Evolutionary conservation across 352 stramenopile species (phyloP).

Genomic region (Phytophthora sp.): DNA sequence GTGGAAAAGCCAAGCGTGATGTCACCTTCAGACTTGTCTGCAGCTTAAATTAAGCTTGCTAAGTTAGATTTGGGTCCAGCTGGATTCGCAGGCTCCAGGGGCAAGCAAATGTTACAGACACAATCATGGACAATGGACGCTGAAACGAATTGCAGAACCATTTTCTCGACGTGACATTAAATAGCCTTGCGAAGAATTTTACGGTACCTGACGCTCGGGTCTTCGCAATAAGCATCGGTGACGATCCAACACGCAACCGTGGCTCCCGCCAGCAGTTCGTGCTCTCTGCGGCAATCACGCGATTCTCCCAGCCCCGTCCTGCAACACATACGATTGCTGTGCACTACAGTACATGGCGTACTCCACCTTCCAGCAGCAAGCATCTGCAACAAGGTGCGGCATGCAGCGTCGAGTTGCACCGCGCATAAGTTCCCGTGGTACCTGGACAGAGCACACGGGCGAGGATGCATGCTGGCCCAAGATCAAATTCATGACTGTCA

Average conservation of each 20-base stretch:
- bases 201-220: not conserved
- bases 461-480: not conserved
- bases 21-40: constrained; percentile 33
- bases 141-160: too few relatives aligned
- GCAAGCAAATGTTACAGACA: not conserved
- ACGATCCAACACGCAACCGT: constrained; percentile 11
- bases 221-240: constrained; percentile 6
- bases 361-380: not conserved
- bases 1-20: constrained; percentile 33
- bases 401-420: not conserved
- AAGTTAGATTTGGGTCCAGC: too few relatives aligned
- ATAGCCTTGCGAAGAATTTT: constrained; percentile 1
- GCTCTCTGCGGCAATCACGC: constrained; percentile 22
- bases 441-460: too few relatives aligned
- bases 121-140: not conserved
- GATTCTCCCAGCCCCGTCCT: constrained; percentile 25
- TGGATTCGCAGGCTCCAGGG: not conserved
- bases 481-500: constrained; percentile 28
- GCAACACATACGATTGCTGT: constrained; percentile 18
- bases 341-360: not conserved
- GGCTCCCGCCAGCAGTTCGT: not conserved
- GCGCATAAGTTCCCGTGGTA: not conserved
- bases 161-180: not conserved
- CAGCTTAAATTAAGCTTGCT: too few relatives aligned
- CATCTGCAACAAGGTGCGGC: too few relatives aligned